These are phyloP conservation scores for Bidens hawaiensis DNA, from an alignment of 140 eudicot genomes.

Conservation along the genomic window DNA sequence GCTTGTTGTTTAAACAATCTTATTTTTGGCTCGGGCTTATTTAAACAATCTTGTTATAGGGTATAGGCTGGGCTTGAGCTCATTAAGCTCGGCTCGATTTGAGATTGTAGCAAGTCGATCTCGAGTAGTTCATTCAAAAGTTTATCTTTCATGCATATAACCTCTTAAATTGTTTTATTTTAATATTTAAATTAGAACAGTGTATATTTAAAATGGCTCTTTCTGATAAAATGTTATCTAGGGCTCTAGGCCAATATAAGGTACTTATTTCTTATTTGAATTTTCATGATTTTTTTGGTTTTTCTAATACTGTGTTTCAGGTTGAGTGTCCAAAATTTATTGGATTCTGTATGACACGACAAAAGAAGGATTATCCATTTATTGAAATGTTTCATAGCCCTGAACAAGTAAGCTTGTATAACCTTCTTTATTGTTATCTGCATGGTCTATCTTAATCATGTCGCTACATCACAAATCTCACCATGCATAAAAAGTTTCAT, in stretches of 20 bases:
- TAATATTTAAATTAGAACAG: background rate
- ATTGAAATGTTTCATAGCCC: conserved; percentile 91
- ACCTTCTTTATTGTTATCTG: conserved; percentile 1
- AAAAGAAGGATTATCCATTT: conserved; percentile 87
- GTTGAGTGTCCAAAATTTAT: conserved; percentile 98
- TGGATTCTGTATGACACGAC: conserved; percentile 93
- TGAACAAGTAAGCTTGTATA: conserved; percentile 50
- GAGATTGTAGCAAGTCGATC: no score
- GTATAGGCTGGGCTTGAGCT: no score
- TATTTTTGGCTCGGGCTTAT: no score
- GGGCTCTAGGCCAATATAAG: background rate
- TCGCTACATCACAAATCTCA: background rate
- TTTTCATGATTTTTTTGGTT: conserved; percentile 9
- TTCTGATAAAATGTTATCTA: background rate
- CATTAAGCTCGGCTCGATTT: no score
- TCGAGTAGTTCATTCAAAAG: no score
- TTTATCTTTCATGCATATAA: background rate
- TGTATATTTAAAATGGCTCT: background rate
- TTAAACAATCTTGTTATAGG: no score
- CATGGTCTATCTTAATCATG: background rate
- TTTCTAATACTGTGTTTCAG: conserved; percentile 36
- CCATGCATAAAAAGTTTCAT: background rate
- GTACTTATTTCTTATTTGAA: background rate
- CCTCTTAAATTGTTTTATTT: background rate
- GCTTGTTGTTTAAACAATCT: no score